Evolutionary conservation across 75 land plant genomes (phyloP).

Genomic region (Adiantum capillusveneris): DNA sequence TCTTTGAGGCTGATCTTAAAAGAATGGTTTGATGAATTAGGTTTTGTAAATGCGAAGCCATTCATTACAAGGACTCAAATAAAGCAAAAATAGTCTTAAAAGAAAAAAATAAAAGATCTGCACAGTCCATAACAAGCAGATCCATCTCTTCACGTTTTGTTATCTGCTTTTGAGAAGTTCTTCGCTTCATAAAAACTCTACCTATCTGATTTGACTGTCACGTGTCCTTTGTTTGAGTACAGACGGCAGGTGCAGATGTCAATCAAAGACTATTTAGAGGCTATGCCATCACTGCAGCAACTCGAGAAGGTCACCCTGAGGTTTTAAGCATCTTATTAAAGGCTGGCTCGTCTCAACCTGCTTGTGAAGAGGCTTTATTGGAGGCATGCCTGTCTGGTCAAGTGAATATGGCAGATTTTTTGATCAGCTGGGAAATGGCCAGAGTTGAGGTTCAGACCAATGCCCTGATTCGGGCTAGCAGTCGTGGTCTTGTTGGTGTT

Average conservation of each 20-base stretch:
- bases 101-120: too few relatives aligned
- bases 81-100: too few relatives aligned
- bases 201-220: too few relatives aligned
- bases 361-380: slow-evolving; percentile 54
- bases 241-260: slow-evolving; percentile 40
- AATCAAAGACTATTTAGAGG: slow-evolving; percentile 46
- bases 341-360: slow-evolving; percentile 46
- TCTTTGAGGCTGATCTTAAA: too few relatives aligned
- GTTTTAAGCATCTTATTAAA: slow-evolving; percentile 34
- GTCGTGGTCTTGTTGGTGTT: slow-evolving; percentile 46
- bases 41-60: too few relatives aligned
- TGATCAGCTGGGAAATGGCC: slow-evolving; percentile 42
- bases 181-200: too few relatives aligned
- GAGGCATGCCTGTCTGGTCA: slow-evolving; percentile 48
- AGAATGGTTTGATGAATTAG: too few relatives aligned
- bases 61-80: too few relatives aligned
- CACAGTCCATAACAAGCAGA: too few relatives aligned
- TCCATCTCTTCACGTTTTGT: too few relatives aligned
- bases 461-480: slow-evolving; percentile 44
- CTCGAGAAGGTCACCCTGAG: slow-evolving; percentile 37
- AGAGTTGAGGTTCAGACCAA: slow-evolving; percentile 30
- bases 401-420: slow-evolving; percentile 29
- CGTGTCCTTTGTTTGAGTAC: not conserved
- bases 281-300: slow-evolving; percentile 55
- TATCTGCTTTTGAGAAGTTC: too few relatives aligned